Evolutionary conservation across 352 stramenopile genomes (phyloP).

Genomic region (Phytophthora citricola): DNA sequence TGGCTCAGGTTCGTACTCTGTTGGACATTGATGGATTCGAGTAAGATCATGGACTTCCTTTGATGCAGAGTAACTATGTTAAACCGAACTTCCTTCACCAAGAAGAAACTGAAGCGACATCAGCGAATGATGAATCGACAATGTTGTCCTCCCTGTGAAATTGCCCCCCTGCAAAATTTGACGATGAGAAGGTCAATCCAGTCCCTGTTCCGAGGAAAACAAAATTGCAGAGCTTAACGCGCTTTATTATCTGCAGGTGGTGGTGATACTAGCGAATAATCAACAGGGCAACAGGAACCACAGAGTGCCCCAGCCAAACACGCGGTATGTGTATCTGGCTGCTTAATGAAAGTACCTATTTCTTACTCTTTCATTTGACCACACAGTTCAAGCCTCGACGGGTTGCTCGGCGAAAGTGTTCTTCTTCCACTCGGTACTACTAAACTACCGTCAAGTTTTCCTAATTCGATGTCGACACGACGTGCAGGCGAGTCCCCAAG

Average conservation of each 20-base stretch:
- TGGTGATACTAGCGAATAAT: conserved; percentile 3
- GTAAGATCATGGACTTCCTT: neutral
- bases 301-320: neutral
- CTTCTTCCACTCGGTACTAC: conserved; percentile 42
- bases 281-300: conserved; percentile 1
- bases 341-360: neutral
- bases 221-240: neutral
- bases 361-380: neutral
- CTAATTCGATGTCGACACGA: neutral
- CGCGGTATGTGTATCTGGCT: conserved; percentile 4
- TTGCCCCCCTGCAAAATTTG: conserved; percentile 1
- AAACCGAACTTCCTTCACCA: conserved; percentile 49
- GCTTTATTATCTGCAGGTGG: neutral
- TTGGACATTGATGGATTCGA: neutral
- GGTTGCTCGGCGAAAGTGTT: conserved; percentile 43
- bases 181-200: conserved; percentile 11
- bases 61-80: conserved; percentile 32
- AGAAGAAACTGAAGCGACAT: conserved; percentile 12
- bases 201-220: neutral
- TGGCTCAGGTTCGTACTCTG: conserved; percentile 20
- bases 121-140: neutral
- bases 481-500: neutral
- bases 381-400: conserved; percentile 13
- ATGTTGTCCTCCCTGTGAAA: conserved; percentile 1
- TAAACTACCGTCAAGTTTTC: conserved; percentile 6